phyloP scores from a whole-genome alignment of 179 eudicot species.

The Drosera spatulata region DNA sequence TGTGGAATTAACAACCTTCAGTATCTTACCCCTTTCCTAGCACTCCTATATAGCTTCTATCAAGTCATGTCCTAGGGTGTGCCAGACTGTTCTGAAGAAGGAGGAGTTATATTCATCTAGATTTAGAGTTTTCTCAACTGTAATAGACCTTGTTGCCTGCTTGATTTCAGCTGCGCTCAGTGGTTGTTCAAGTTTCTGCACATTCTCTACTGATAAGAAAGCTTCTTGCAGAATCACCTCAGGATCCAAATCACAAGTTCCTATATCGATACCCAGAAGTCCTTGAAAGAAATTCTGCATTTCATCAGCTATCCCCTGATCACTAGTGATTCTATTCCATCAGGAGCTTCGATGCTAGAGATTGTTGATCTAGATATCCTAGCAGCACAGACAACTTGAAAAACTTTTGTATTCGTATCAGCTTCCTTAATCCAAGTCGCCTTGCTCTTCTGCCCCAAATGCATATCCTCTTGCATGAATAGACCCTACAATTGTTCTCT shows the following conservation, averaged over 20 bases:
- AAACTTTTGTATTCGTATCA: not conserved
- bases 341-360: not conserved
- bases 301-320: not conserved
- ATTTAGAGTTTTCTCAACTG: not conserved
- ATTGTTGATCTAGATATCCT: not conserved
- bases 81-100: not conserved
- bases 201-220: not conserved
- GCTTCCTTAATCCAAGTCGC: not conserved
- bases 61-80: not conserved
- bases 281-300: not conserved
- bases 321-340: not conserved
- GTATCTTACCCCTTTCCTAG: not conserved
- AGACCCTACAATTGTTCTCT: not conserved
- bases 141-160: not conserved
- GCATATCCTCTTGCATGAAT: not conserved
- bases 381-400: not conserved
- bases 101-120: not conserved
- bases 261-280: not conserved
- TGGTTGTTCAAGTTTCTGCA: not conserved
- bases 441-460: not conserved
- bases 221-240: not conserved
- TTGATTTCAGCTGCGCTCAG: not conserved
- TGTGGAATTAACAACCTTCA: too few relatives aligned
- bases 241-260: not conserved
- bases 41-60: not conserved